A percentile compares a stretch with the other conserved stretches of the same genome.
Evolutionary conservation across 352 stramenopile species (phyloP).

Genomic region (Phytophthora crassamura): DNA sequence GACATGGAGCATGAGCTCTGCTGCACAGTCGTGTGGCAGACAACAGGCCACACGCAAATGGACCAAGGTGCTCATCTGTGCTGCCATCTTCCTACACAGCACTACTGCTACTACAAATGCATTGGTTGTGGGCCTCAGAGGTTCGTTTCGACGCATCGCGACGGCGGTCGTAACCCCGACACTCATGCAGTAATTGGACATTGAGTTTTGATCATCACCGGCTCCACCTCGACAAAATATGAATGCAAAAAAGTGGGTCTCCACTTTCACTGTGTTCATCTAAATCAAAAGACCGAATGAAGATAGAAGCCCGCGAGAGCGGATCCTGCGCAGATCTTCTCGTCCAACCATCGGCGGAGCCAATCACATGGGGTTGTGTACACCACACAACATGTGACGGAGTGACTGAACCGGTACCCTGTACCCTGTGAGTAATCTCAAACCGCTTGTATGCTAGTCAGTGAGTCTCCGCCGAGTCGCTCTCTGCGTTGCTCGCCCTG

Average conservation of each 20-base stretch:
- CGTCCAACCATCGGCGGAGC: constrained; percentile 32
- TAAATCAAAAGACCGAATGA: constrained; percentile 16
- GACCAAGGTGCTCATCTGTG: too few species aligned
- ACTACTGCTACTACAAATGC: too few species aligned
- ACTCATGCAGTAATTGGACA: constrained; percentile 77
- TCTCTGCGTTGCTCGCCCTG: background rate
- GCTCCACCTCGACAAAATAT: constrained; percentile 15
- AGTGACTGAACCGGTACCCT: background rate
- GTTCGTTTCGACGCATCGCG: constrained; percentile 56
- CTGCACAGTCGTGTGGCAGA: too few species aligned
- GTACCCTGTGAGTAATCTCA: constrained; percentile 3
- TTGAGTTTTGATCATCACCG: constrained; percentile 46
- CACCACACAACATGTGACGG: constrained; percentile 21
- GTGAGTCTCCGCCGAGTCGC: too few species aligned
- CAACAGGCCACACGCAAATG: too few species aligned
- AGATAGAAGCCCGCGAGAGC: background rate
- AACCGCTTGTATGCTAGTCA: constrained; percentile 20
- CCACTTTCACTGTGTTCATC: background rate
- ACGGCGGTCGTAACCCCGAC: constrained; percentile 24
- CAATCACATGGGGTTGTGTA: background rate
- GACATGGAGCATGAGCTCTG: too few species aligned
- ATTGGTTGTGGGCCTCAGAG: constrained; percentile 46
- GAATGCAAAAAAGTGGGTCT: background rate
- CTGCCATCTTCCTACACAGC: too few species aligned
- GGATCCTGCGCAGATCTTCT: constrained; percentile 4